phyloP scores from a whole-genome alignment of 345 rosid species.

The Eucalyptus globulus region DNA sequence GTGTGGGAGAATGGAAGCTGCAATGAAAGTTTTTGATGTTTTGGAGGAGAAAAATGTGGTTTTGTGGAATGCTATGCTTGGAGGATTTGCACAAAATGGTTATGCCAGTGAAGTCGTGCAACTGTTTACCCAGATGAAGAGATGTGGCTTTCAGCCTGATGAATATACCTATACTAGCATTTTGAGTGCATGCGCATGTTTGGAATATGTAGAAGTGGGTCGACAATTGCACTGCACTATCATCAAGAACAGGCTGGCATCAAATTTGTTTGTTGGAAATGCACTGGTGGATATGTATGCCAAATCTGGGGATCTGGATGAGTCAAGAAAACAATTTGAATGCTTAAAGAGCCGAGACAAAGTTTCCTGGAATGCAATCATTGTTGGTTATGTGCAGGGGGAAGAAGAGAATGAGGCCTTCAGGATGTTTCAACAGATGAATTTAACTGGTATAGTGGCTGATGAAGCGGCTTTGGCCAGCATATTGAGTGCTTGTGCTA shows the following conservation, averaged over 20 bases:
- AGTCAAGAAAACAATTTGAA: constrained; percentile 73
- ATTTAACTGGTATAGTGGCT: constrained; percentile 29
- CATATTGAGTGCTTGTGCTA: constrained; percentile 74
- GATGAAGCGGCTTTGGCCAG: constrained; percentile 81
- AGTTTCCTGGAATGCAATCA: constrained; percentile 91
- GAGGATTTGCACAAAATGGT: constrained; percentile 75
- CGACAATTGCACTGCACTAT: constrained; percentile 61
- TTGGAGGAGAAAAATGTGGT: constrained; percentile 64
- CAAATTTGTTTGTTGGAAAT: constrained; percentile 73
- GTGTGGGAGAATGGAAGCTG: constrained; percentile 58
- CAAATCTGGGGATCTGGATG: constrained; percentile 55
- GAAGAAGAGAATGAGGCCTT: constrained; percentile 65
- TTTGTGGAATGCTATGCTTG: constrained; percentile 83
- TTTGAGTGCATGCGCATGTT: constrained; percentile 72
- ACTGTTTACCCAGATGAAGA: constrained; percentile 52
- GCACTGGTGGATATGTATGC: constrained; percentile 96
- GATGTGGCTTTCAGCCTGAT: constrained; percentile 53
- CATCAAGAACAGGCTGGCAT: constrained; percentile 42
- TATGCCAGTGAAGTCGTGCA: constrained; percentile 36
- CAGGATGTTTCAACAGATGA: constrained; percentile 54
- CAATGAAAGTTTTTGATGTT: constrained; percentile 50
- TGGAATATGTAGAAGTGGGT: constrained; percentile 42
- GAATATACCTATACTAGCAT: constrained; percentile 84
- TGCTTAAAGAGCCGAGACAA: constrained; percentile 35
- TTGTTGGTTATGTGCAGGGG: constrained; percentile 79